These are phyloP conservation scores for Trametes coccinea DNA, from an alignment of 768 basidiomycete genomes.

Conservation along the genomic window DNA sequence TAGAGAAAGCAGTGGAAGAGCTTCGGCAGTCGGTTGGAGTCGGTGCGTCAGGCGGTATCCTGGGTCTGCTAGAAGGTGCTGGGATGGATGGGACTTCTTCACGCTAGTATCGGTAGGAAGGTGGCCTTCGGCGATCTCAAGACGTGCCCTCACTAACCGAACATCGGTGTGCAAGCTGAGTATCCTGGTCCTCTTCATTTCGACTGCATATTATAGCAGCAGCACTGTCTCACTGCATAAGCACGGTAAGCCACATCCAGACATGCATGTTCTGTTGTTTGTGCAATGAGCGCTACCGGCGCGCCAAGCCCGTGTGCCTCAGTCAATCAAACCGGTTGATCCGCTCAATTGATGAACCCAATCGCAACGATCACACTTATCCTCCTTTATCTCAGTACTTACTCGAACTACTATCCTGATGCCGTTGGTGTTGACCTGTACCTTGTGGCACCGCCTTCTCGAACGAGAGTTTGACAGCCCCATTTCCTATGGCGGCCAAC, in stretches of 20 bases:
- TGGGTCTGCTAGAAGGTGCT: constrained; percentile 49
- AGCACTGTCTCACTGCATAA: too few relatives aligned
- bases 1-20: constrained; percentile 48
- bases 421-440: background rate
- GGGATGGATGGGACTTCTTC: constrained; percentile 12
- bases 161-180: too few relatives aligned
- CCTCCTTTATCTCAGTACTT: too few relatives aligned
- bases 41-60: constrained; percentile 38
- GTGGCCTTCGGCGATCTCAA: background rate
- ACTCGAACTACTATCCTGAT: background rate
- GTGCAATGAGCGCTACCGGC: too few relatives aligned
- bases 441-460: background rate
- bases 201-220: too few relatives aligned
- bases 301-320: too few relatives aligned
- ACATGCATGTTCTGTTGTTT: too few relatives aligned
- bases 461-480: background rate
- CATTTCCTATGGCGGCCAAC: constrained; percentile 1
- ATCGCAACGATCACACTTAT: background rate
- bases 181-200: too few relatives aligned
- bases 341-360: background rate
- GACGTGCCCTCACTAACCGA: background rate
- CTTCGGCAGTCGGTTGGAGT: constrained; percentile 16
- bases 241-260: too few relatives aligned
- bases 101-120: background rate
- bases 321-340: background rate